phyloP scores from a whole-genome alignment of 345 rosid species.

The Eucalyptus cloeziana region DNA sequence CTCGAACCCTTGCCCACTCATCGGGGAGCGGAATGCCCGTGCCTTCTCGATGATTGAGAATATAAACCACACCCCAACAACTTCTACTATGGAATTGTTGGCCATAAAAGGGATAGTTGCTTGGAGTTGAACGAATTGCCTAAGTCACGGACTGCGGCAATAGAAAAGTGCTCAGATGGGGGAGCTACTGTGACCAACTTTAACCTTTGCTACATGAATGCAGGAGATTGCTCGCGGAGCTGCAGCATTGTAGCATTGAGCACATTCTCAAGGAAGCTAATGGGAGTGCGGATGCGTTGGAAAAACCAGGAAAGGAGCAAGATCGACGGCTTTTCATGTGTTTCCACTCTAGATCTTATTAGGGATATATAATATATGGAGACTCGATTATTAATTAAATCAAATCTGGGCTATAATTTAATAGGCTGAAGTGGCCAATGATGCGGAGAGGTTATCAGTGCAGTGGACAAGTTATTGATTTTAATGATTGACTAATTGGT shows the following conservation, averaged over 20 bases:
- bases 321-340: neutral
- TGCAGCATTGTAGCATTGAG: neutral
- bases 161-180: neutral
- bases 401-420: too few species aligned
- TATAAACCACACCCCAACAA: too few species aligned
- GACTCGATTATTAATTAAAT: neutral
- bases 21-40: accelerated
- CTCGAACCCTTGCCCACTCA: too few species aligned
- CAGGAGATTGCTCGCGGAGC: neutral
- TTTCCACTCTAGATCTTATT: neutral
- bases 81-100: neutral
- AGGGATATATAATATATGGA: neutral
- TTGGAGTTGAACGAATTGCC: neutral
- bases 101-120: neutral
- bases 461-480: too few species aligned
- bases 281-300: neutral
- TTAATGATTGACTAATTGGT: too few species aligned
- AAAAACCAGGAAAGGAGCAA: neutral
- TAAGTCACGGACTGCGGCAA: neutral
- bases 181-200: neutral
- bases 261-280: neutral
- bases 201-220: neutral
- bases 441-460: too few species aligned
- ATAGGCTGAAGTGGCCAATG: too few species aligned
- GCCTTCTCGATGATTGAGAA: too few species aligned